Evolutionary conservation across 1,284 basidiomycete genomes (phyloP).

Genomic region (Ceratobasidium sp.): DNA sequence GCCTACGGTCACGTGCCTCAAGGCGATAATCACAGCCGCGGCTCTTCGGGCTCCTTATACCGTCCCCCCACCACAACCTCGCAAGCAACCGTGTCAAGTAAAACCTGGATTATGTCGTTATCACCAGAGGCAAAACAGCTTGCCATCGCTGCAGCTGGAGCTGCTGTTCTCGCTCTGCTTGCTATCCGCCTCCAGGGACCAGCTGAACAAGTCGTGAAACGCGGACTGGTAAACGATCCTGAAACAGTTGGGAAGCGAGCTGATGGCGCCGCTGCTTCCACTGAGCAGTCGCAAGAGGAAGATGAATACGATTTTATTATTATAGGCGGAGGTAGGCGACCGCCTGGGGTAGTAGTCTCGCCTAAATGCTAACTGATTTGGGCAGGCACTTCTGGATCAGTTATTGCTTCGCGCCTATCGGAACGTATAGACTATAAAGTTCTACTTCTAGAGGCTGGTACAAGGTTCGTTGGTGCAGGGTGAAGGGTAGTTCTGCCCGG

Average conservation of each 20-base stretch:
- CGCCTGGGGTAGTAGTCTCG: not conserved
- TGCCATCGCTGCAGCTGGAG: constrained; percentile 19
- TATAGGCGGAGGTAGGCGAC: constrained; percentile 26
- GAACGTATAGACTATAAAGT: constrained; percentile 36
- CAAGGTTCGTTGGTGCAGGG: constrained; percentile 19
- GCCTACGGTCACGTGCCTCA: no score
- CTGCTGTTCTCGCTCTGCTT: constrained; percentile 6
- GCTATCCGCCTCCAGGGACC: constrained; percentile 3
- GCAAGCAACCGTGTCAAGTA: no score
- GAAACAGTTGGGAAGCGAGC: constrained; percentile 16
- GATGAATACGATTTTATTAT: constrained; percentile 33
- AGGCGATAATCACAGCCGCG: no score
- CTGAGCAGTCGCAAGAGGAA: not conserved
- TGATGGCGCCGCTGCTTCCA: not conserved
- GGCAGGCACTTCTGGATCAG: constrained; percentile 34
- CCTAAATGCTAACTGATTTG: not conserved
- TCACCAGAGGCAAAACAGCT: constrained; percentile 12
- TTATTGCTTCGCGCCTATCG: constrained; percentile 30
- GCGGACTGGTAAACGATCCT: constrained; percentile 24
- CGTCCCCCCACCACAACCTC: no score
- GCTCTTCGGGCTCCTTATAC: no score
- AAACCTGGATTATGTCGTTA: constrained; percentile 1
- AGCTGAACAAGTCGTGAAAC: constrained; percentile 19
- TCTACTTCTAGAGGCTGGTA: constrained; percentile 28
- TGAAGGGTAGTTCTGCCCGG: no score